These are phyloP conservation scores for Rutstroemia sp. DNA, from an alignment of 2,329 filamentous ascomycete species.

Conservation along the genomic window DNA sequence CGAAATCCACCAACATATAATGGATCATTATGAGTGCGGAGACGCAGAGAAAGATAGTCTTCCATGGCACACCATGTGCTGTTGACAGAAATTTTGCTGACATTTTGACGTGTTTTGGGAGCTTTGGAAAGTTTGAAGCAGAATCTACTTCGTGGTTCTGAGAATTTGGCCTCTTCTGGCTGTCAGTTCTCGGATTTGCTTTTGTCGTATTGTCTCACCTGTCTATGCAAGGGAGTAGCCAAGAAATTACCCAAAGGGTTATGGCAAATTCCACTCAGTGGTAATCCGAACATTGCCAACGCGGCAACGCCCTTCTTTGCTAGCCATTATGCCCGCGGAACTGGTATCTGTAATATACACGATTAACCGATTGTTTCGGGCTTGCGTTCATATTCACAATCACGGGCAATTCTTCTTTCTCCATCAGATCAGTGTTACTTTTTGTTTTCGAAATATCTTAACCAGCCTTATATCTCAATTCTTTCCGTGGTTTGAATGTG, in stretches of 20 bases:
- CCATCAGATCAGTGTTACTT: too few species aligned
- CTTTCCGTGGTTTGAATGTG: too few species aligned
- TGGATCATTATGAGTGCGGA: constrained; percentile 2
- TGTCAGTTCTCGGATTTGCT: not conserved
- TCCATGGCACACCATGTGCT: constrained; percentile 6
- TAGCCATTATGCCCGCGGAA: too few species aligned
- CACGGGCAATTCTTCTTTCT: too few species aligned
- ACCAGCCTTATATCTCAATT: too few species aligned
- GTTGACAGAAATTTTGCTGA: not conserved
- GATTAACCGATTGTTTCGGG: too few species aligned
- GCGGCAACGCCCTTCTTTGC: too few species aligned
- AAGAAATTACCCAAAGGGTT: not conserved
- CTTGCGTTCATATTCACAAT: too few species aligned
- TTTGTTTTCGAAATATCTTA: too few species aligned
- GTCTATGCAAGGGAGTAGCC: not conserved
- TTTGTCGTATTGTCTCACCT: not conserved
- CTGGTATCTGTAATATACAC: too few species aligned
- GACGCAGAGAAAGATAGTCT: constrained; percentile 1
- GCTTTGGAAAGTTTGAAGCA: not conserved
- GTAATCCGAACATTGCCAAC: too few species aligned
- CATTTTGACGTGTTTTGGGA: not conserved
- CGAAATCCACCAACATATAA: constrained; percentile 2
- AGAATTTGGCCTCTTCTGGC: not conserved
- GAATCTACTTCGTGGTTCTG: not conserved
- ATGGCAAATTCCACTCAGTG: too few species aligned